Evolutionary conservation across 2,329 filamentous ascomycete genomes (phyloP).

Genomic region (Dothistroma pini): DNA sequence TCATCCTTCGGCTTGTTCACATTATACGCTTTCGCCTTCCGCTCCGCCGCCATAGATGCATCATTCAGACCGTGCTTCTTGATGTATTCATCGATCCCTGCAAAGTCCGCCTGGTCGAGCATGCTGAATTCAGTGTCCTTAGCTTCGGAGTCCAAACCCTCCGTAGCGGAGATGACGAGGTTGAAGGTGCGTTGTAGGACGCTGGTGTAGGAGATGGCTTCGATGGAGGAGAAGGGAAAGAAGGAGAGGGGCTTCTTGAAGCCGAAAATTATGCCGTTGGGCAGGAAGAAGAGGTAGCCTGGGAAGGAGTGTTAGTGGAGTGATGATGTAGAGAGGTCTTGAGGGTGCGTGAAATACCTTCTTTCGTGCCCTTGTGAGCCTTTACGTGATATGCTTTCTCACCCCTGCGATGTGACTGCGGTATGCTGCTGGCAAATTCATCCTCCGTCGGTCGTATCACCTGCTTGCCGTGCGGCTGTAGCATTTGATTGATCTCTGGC

Average conservation of each 20-base stretch:
- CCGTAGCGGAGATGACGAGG: constrained; percentile 49
- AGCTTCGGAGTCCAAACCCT: constrained; percentile 13
- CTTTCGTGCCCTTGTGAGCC: constrained; percentile 61
- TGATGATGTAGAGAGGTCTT: not conserved
- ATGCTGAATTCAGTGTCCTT: constrained; percentile 63
- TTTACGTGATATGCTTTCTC: constrained; percentile 64
- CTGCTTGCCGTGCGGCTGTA: constrained; percentile 45
- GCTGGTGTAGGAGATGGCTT: constrained; percentile 60
- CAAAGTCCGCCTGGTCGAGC: constrained; percentile 62
- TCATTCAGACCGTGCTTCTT: constrained; percentile 60
- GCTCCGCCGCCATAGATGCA: constrained; percentile 57
- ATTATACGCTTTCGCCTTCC: constrained; percentile 59
- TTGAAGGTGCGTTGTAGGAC: constrained; percentile 65
- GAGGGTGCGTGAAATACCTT: constrained; percentile 46
- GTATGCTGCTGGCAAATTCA: constrained; percentile 58
- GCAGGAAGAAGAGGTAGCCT: constrained; percentile 63
- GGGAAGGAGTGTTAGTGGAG: not conserved
- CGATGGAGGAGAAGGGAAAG: constrained; percentile 58
- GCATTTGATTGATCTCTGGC: constrained; percentile 47
- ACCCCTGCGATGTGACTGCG: constrained; percentile 58
- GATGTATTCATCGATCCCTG: constrained; percentile 60
- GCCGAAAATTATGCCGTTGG: constrained; percentile 59
- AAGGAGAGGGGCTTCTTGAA: constrained; percentile 64
- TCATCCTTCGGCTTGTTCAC: constrained; percentile 40
- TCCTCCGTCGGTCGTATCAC: constrained; percentile 53